A percentile compares a stretch with the other conserved stretches of the same genome.
These are phyloP conservation scores for Lasiosphaeria miniovina DNA, from an alignment of 495 filamentous ascomycete genomes.

Conservation along the genomic window DNA sequence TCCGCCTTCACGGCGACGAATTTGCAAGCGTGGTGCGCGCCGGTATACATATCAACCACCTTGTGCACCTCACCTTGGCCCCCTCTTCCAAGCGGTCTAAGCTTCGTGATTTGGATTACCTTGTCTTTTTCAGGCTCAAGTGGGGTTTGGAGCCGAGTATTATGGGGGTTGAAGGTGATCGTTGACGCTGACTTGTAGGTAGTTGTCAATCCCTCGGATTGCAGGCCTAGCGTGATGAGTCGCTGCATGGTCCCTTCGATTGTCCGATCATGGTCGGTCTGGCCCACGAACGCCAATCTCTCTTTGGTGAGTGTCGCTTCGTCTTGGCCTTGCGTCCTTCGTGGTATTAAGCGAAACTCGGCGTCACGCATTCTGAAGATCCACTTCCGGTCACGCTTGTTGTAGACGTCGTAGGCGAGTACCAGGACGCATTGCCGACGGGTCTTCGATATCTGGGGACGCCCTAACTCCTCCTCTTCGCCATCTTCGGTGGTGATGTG, in stretches of 20 bases:
- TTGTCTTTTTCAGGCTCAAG: conserved; percentile 16
- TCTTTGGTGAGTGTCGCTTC: conserved; percentile 9
- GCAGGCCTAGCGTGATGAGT: conserved; percentile 15
- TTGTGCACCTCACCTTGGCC: conserved; percentile 15
- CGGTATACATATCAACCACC: conserved; percentile 18
- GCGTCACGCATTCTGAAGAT: conserved; percentile 15
- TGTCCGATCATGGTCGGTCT: conserved; percentile 14
- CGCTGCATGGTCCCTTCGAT: conserved; percentile 14
- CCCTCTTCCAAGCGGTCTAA: conserved; percentile 14
- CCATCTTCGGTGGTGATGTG: no score
- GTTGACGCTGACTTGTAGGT: conserved; percentile 10
- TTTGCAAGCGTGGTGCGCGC: conserved; percentile 13
- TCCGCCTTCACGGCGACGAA: conserved; percentile 14
- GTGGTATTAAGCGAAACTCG: conserved; percentile 13
- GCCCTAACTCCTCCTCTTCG: conserved; percentile 2
- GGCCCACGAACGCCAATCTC: conserved; percentile 11
- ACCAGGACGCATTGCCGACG: conserved; percentile 18
- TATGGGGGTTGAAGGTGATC: conserved; percentile 16
- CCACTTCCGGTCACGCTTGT: conserved; percentile 12
- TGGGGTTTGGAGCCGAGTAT: conserved; percentile 12
- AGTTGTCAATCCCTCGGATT: conserved; percentile 9
- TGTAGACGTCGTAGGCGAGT: conserved; percentile 12
- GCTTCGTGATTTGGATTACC: conserved; percentile 13
- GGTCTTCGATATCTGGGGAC: conserved; percentile 14
- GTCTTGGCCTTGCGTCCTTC: conserved; percentile 7